Percentiles rank a stretch among this genome's conserved stretches.
phyloP scores from a whole-genome alignment of 495 filamentous ascomycete genomes.

The Daldinia concentrica region DNA sequence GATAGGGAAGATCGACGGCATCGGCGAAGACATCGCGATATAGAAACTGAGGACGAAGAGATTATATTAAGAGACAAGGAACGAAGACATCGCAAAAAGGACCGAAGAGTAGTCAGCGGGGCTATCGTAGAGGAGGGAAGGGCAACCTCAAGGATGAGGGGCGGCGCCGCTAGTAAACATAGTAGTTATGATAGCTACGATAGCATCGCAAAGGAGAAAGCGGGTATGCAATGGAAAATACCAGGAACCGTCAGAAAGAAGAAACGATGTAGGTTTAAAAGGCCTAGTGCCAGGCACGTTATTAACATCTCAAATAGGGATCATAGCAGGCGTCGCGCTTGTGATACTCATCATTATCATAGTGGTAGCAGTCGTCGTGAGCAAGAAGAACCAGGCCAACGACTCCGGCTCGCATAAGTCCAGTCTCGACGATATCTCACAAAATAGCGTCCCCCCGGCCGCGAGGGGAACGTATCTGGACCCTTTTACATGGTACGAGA shows the following conservation, averaged over 20 bases:
- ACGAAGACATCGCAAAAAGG: conserved; percentile 51
- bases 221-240: not conserved
- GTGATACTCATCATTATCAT: conserved; percentile 77
- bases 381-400: conserved; percentile 66
- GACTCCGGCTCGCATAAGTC: conserved; percentile 52
- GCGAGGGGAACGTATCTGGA: conserved; percentile 83
- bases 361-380: conserved; percentile 74
- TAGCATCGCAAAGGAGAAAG: conserved; percentile 51
- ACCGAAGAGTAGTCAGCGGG: conserved; percentile 72
- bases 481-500: conserved; percentile 93
- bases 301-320: conserved; percentile 54
- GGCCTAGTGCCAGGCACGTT: not conserved
- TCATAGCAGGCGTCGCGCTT: conserved; percentile 61
- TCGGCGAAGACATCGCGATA: conserved; percentile 43
- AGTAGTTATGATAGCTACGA: conserved; percentile 52
- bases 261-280: conserved; percentile 56
- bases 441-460: conserved; percentile 69
- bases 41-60: conserved; percentile 32
- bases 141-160: conserved; percentile 45
- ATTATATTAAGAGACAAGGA: conserved; percentile 44
- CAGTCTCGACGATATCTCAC: conserved; percentile 67
- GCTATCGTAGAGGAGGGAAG: conserved; percentile 73
- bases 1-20: conserved; percentile 47
- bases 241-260: conserved; percentile 47
- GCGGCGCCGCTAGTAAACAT: conserved; percentile 45